A percentile compares a stretch with the other conserved stretches of the same genome.
These are phyloP conservation scores for Daedalea quercina DNA, from an alignment of 768 basidiomycete genomes.

Conservation along the genomic window DNA sequence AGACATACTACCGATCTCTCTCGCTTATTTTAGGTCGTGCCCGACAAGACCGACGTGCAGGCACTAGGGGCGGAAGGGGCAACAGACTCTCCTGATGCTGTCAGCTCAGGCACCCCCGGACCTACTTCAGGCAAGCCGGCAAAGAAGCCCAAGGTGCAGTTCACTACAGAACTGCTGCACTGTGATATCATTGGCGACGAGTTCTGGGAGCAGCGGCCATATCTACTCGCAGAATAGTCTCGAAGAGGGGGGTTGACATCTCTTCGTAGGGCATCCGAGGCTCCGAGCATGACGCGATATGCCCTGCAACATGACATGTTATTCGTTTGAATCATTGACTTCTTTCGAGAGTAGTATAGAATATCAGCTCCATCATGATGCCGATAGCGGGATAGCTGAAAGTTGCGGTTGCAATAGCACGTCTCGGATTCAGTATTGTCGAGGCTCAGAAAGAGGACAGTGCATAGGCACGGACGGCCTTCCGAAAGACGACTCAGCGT, in stretches of 20 bases:
- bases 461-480: too few relatives aligned
- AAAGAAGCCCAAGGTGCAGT: constrained; percentile 30
- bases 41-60: neutral
- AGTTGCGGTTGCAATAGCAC: too few relatives aligned
- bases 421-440: too few relatives aligned
- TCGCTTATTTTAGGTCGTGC: neutral
- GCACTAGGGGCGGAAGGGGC: neutral
- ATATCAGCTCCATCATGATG: too few relatives aligned
- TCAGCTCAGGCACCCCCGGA: constrained; percentile 5
- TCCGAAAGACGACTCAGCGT: too few relatives aligned
- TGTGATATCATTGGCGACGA: constrained; percentile 79
- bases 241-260: neutral
- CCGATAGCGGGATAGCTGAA: too few relatives aligned
- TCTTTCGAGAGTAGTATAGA: too few relatives aligned
- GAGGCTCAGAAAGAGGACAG: too few relatives aligned
- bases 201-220: constrained; percentile 67
- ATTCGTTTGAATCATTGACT: too few relatives aligned
- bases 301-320: too few relatives aligned
- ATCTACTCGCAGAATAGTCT: constrained; percentile 38
- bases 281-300: constrained; percentile 1
- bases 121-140: constrained; percentile 9
- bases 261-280: neutral
- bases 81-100: neutral
- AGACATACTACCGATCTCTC: neutral
- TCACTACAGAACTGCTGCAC: constrained; percentile 55